phyloP scores from a whole-genome alignment of 495 filamentous ascomycete genomes.

The Trypethelium eluteriae region DNA sequence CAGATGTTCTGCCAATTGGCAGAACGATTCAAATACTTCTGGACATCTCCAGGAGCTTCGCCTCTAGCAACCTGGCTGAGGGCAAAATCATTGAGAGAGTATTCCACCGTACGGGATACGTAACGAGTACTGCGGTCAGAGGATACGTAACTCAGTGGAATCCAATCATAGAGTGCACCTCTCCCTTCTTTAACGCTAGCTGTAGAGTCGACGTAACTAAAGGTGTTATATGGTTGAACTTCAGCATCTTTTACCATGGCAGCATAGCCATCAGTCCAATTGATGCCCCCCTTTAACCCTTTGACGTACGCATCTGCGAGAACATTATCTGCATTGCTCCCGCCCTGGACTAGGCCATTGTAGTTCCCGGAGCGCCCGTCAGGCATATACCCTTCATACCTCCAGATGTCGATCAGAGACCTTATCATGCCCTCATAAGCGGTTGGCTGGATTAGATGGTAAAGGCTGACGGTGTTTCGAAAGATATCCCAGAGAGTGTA shows the following conservation, averaged over 20 bases:
- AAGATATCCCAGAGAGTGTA: constrained; percentile 37
- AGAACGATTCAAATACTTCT: constrained; percentile 29
- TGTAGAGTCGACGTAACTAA: constrained; percentile 18
- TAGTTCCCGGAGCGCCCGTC: constrained; percentile 33
- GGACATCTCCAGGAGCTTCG: constrained; percentile 26
- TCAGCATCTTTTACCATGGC: constrained; percentile 35
- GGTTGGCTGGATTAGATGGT: constrained; percentile 31
- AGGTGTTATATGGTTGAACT: constrained; percentile 32
- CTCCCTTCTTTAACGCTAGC: constrained; percentile 32
- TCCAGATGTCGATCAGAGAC: constrained; percentile 34
- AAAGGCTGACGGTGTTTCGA: constrained; percentile 29
- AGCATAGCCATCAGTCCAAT: constrained; percentile 35
- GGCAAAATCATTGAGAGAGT: constrained; percentile 36
- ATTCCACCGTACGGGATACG: constrained; percentile 33
- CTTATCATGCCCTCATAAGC: constrained; percentile 30
- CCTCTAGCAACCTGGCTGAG: constrained; percentile 32
- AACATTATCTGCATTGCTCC: constrained; percentile 36
- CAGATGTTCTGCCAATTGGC: constrained; percentile 33
- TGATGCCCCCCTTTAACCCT: constrained; percentile 28
- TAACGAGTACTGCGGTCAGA: constrained; percentile 26
- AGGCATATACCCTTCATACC: constrained; percentile 32
- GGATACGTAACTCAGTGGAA: constrained; percentile 30
- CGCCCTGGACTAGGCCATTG: constrained; percentile 35
- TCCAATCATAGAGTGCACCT: constrained; percentile 34
- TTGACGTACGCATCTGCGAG: constrained; percentile 39